These are phyloP conservation scores for Penicillium sp. DNA, from an alignment of 2,329 filamentous ascomycete species.

Conservation along the genomic window DNA sequence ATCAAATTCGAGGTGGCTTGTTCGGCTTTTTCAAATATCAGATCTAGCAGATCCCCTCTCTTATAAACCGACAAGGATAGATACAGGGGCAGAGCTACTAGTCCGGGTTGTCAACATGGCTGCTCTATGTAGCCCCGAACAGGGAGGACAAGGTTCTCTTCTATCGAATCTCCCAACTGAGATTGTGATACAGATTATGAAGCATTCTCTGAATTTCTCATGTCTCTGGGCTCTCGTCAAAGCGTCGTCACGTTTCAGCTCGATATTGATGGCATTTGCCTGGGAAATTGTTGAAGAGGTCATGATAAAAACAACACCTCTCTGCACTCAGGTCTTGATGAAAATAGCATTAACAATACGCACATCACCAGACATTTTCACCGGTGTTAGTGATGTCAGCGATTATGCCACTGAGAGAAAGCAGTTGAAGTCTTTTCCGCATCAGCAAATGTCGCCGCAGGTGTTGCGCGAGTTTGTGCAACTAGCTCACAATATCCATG, in stretches of 20 bases:
- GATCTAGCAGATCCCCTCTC: no score
- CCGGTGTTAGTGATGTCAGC: not conserved
- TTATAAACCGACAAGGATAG: no score
- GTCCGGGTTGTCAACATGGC: not conserved
- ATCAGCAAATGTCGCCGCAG: not conserved
- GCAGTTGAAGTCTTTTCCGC: not conserved
- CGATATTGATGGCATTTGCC: not conserved
- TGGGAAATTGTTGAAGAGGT: not conserved
- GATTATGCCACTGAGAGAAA: not conserved
- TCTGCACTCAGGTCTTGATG: not conserved
- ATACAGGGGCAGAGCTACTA: no score
- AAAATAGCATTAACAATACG: not conserved
- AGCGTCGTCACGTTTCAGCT: not conserved
- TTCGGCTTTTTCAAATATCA: no score
- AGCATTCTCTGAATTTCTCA: not conserved
- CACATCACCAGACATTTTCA: not conserved
- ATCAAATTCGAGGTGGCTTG: no score
- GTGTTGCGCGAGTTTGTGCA: not conserved
- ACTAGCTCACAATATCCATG: not conserved
- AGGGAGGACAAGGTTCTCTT: not conserved
- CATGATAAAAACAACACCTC: not conserved
- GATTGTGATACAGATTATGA: constrained; percentile 1
- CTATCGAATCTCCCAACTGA: not conserved
- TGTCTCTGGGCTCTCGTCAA: constrained; percentile 4
- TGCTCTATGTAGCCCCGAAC: not conserved